These are phyloP conservation scores for Fusarium vanettenii DNA, from an alignment of 2,329 filamentous ascomycete genomes.

Conservation along the genomic window DNA sequence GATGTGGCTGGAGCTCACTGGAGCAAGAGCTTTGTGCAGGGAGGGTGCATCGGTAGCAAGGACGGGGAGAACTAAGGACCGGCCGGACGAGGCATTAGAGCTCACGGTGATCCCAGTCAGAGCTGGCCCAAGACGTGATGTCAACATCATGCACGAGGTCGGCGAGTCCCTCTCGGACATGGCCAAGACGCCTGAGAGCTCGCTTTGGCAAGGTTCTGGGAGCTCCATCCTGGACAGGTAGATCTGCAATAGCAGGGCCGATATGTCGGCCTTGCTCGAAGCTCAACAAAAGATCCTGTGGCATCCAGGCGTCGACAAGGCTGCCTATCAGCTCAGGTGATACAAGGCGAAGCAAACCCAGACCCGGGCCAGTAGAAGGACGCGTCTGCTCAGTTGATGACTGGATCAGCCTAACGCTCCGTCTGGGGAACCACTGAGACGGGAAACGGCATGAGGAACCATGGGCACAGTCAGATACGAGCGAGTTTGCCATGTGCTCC, in stretches of 20 bases:
- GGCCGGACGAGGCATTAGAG: conserved; percentile 17
- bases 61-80: conserved; percentile 20
- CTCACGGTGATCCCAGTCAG: conserved; percentile 5
- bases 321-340: conserved; percentile 27
- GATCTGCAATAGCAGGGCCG: conserved; percentile 38
- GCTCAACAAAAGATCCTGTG: conserved; percentile 36
- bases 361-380: conserved; percentile 6
- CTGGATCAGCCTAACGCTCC: conserved; percentile 19
- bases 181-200: conserved; percentile 26
- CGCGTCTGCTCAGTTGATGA: conserved; percentile 25
- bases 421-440: conserved; percentile 25
- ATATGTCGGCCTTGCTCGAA: conserved; percentile 33
- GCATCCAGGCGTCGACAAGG: conserved; percentile 26
- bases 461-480: conserved; percentile 29
- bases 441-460: conserved; percentile 29
- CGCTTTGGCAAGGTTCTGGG: conserved; percentile 32
- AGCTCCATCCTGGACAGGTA: conserved; percentile 30
- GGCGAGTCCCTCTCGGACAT: conserved; percentile 24
- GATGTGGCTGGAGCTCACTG: conserved; percentile 46
- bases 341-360: conserved; percentile 22
- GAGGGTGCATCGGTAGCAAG: conserved; percentile 20
- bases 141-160: conserved; percentile 42
- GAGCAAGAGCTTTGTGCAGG: conserved; percentile 38
- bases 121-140: conserved; percentile 28
- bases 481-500: conserved; percentile 22